Base-by-base conservation (phyloP, 768 basidiomycete species). In the Austroboletus eburneus region DNA sequence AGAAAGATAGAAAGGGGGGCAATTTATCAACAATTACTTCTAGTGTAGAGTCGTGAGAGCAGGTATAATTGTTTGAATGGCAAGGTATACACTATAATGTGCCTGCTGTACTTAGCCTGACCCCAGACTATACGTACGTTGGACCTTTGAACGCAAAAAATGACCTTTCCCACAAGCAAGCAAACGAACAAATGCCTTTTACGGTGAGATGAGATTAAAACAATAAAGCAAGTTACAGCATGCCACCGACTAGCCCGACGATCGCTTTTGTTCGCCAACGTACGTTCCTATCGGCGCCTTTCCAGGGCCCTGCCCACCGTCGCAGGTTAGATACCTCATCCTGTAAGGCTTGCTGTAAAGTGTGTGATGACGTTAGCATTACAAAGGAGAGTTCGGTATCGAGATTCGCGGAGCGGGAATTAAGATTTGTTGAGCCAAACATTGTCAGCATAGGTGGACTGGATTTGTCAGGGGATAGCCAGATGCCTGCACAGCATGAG, bases 371-470 rank as follows among this genome's bases (percentile, higher is more conserved):
- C 10, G 89, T 78, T 39, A 85, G 61, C 76, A 96, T 80, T 39
- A 94, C 61, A 63, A 96, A 90, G 0, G 91, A 94, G 25, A 96
- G 73, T 57, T 96, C 94, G 9, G 90, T 91, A 64, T 96, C 94
- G 32, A 97, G 80, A 54, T 89, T 80, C 1, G 91, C 79, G 2
- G 92, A 94, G 4, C 94, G 85, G 3, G 91, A 87, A 59, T 94
- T 94, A 41, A 97, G 78, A 64, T 97, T 97, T 4, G 93, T 95
- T 1, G 92, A 95, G 9, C 94, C 94, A 63, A 97, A 90, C 40
- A 97, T 77, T 0, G 93, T 93, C 27, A 91, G 64, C 42, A 79
- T 59, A 1, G 86, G 94, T 24, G 66, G 67, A 5, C 72, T 67
- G 21, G 66, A 65, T 1, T 72, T 61, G 8, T 68, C 68, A 16